Base-by-base conservation (phyloP, 1,139 yeast genomes). In the Debaryomyces nepalensis region DNA sequence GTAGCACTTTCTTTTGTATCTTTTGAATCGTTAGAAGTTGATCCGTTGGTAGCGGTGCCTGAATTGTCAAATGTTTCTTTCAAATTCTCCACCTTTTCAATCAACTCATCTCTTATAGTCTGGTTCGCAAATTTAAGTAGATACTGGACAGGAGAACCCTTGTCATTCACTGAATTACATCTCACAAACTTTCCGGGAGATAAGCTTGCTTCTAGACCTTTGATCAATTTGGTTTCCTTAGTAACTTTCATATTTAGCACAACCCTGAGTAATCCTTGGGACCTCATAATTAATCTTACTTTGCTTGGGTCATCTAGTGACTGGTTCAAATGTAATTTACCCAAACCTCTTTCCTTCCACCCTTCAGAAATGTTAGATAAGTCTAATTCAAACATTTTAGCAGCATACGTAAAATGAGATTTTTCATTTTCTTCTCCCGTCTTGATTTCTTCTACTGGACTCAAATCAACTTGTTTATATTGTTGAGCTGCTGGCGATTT, bases 271-370 rank as follows among this genome's bases (percentile, higher is more conserved):
- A 89, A 78, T 1, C 96, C 96, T 49, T 87, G 88, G 3, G 96
- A 84, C 59, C 99, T 81, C 97, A 95, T 91, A 4, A 93, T 86
- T 20, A 93, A 62, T 52, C 98, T 58, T 40, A 66, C 64, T 39
- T 64, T 58, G 18, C 53, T 50, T 4, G 65, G 58, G 36, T 68
- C 67, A 3, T 55, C 55, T 18, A 60, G 55, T n/a, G 73, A 65
- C 47, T 78, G 77, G 62, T 93, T 93, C 29, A 95, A 77, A 61
- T 88, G 96, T 12, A 95, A 67, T 4, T 82, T 78, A 1, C 99
- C 99, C 30, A 86, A 75, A 12, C 99, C 99, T 55, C 96, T 79
- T 63, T 95, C 99, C 61, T 87, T 93, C 99, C 99, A 95, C 2
- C 97, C 97, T 20, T 75, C 79, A 9, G 75, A 63, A 1, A 86